Evolutionary conservation across 2,329 filamentous ascomycete genomes (phyloP), one percentile per base, ranked within the genome.

Genomic region (Fusarium siculi): DNA sequence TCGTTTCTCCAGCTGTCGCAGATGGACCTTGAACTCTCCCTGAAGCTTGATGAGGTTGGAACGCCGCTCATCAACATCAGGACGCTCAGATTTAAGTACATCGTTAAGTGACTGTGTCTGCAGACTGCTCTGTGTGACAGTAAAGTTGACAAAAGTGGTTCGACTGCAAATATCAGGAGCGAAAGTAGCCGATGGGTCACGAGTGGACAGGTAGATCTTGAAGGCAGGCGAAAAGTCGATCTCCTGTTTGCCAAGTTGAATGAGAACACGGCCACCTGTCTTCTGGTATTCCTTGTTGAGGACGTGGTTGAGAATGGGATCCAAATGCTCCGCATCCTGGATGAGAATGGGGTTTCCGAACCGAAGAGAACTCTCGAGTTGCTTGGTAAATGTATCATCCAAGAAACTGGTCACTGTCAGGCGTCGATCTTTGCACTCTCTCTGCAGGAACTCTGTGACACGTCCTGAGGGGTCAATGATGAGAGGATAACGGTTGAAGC

Each of bases 261-360:
- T 99, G 59, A 99, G 91, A 50, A 98, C 96, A 88, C 96, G 96
- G 28, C 96, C 96, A 76, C 96, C 96, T 34, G 97, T 99, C 85
- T 95, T 97, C 83, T 99, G 97, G 82, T 99, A 99, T 80, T 99
- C 96, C 82, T 99, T 99, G 86, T 99, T 99, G 83, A 99, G 90
- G 63, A 99, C 96, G 78, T 99, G 96, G 80, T 98, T 99, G 77
- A 99, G 91, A 67, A 99, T 95, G 1, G 97, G 97, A 79, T 99
- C 96, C 64, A 99, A 86, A 81, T 99, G 93, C 83, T 99, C 97
- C 2, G 96, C 97, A 81, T 99, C 96, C 82, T 99, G 96, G 68
- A 99, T 99, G 69, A 99, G 90, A 75, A 99, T 99, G 3, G 96
- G 96, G 80, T 99, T 99, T 79, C 96, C 96, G 83, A 99, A 99